A percentile compares a stretch with the other conserved stretches of the same genome.
phyloP scores from a whole-genome alignment of 2,329 filamentous ascomycete genomes.

The Aspergillus glaucus region DNA sequence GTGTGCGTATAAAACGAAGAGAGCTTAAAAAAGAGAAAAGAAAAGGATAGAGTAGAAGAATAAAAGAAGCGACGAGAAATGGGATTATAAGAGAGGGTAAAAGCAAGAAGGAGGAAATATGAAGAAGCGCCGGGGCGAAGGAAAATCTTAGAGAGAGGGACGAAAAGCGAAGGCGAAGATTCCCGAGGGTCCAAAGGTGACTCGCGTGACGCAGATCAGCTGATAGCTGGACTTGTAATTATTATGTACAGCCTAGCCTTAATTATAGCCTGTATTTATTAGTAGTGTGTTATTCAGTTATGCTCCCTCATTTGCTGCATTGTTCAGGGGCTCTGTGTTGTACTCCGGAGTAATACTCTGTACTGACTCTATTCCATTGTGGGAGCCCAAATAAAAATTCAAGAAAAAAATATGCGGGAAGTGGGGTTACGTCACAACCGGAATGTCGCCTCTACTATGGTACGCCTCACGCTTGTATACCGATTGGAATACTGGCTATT shows the following conservation, averaged over 20 bases:
- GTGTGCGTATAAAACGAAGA: conserved; percentile 2
- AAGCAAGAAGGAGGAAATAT: not conserved
- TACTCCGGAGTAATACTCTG: no score
- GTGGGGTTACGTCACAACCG: no score
- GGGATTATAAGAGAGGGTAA: not conserved
- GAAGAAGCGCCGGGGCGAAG: not conserved
- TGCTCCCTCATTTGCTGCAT: no score
- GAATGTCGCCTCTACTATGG: no score
- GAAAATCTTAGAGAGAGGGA: conserved; percentile 10
- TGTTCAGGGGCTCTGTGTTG: no score
- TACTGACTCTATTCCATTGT: no score
- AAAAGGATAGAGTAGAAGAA: not conserved
- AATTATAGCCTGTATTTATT: not conserved
- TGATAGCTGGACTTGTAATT: no score
- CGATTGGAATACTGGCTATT: no score
- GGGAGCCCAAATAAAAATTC: no score
- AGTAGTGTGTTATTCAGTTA: not conserved
- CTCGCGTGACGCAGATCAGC: no score
- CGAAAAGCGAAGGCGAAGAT: conserved; percentile 5
- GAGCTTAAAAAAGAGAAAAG: not conserved
- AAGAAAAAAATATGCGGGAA: no score
- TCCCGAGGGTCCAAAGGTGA: not conserved
- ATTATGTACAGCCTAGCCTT: not conserved
- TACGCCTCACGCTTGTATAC: no score
- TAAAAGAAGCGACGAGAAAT: not conserved